Percentiles rank a stretch among this genome's conserved stretches.
Conservation (phyloP, 495 filamentous ascomycete genomes). For the Paragyromitra xinjiangensis region DNA sequence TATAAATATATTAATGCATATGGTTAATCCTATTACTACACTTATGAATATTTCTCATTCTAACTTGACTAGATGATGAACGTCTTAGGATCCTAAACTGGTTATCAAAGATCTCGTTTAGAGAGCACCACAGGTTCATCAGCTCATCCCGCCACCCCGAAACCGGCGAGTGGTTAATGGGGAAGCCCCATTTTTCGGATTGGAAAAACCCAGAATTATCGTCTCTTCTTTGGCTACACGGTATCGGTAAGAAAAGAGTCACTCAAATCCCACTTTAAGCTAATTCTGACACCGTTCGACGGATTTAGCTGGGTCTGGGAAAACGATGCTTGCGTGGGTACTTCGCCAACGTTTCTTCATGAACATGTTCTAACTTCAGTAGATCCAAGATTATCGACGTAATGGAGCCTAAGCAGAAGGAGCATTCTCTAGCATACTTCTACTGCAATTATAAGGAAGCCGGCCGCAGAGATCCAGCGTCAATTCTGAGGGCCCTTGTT, state of each 20-base stretch:
- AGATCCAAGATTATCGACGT: conserved; percentile 28
- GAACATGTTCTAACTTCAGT: not conserved
- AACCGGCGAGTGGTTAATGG: not conserved
- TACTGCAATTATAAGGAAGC: conserved; percentile 46
- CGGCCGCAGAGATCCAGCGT: conserved; percentile 2
- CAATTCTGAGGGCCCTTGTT: conserved; percentile 27
- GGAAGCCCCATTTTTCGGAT: not conserved
- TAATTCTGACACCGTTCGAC: not conserved
- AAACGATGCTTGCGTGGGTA: conserved; percentile 38
- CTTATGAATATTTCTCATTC: not conserved
- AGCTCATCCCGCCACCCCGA: not conserved
- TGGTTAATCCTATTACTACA: not conserved
- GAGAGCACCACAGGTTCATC: not conserved
- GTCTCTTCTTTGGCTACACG: conserved; percentile 23
- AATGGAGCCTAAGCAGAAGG: not conserved
- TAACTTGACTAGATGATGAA: not conserved
- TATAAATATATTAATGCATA: not conserved
- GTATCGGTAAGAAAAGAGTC: not conserved
- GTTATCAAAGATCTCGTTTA: not conserved
- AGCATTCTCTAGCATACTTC: conserved; percentile 33
- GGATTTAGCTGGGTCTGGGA: conserved; percentile 25
- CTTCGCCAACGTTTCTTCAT: not conserved
- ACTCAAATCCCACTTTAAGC: not conserved
- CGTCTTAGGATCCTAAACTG: not conserved
- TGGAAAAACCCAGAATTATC: conserved; percentile 20